phyloP scores from a whole-genome alignment of 1,284 basidiomycete genomes.

The Boletus semigastroideus region DNA sequence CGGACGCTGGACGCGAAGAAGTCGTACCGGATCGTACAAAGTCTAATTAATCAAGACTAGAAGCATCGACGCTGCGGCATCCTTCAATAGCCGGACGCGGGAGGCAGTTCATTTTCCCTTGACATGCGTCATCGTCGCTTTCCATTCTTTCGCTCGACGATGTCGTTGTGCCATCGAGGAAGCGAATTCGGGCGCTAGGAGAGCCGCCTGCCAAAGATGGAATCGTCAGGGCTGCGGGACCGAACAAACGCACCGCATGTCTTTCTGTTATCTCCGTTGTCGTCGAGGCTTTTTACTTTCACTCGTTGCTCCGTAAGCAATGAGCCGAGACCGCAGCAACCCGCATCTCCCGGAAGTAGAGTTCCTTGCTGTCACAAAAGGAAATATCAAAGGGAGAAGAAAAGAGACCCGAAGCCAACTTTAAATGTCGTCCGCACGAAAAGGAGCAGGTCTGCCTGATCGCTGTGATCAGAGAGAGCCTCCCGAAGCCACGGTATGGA shows the following conservation, averaged over 20 bases:
- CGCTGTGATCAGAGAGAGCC: neutral
- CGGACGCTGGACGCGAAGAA: neutral
- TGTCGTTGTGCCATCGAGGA: neutral
- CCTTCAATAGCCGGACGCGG: neutral
- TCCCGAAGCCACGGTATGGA: neutral
- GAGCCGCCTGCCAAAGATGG: neutral
- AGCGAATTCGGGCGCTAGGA: neutral
- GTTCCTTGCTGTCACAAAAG: slow-evolving; percentile 3
- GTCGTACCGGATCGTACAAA: neutral
- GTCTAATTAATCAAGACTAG: slow-evolving; percentile 7
- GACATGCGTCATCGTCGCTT: neutral
- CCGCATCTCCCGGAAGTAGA: neutral
- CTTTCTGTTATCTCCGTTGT: neutral
- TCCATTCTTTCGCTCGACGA: neutral
- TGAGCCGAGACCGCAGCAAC: neutral
- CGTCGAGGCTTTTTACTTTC: neutral
- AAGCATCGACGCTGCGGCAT: neutral
- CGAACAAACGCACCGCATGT: slow-evolving; percentile 3
- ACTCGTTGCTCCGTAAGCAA: neutral
- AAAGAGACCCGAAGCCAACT: neutral
- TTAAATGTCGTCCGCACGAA: neutral
- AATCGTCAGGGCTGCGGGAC: slow-evolving; percentile 3
- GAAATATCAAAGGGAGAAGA: slow-evolving; percentile 8
- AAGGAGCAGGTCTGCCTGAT: slow-evolving; percentile 4
- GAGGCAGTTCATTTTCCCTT: neutral